phyloP scores from a whole-genome alignment of 352 stramenopile genomes.

The Pythium phragmiticola region DNA sequence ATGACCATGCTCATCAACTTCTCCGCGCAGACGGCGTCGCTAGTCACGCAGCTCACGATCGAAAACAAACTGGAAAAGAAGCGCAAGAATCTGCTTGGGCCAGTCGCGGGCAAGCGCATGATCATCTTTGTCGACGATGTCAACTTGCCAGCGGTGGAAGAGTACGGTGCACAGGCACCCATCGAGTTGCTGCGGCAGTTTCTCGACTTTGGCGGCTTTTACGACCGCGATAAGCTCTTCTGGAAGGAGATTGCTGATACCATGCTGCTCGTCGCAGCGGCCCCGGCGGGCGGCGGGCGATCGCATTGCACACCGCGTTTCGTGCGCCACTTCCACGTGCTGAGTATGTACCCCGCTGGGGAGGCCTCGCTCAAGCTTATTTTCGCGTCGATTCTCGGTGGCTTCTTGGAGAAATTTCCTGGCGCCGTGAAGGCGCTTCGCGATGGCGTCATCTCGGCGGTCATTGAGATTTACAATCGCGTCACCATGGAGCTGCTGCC shows the following conservation, averaged over 20 bases:
- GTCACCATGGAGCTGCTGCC: slow-evolving; percentile 91
- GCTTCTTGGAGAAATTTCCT: slow-evolving; percentile 90
- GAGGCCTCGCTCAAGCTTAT: slow-evolving; percentile 91
- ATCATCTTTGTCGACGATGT: slow-evolving; percentile 96
- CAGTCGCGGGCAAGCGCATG: slow-evolving; percentile 84
- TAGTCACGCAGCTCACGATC: slow-evolving; percentile 55
- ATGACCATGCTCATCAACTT: slow-evolving; percentile 90
- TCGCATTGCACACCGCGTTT: slow-evolving; percentile 91
- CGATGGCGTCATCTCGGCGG: slow-evolving; percentile 80
- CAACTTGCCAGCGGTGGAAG: slow-evolving; percentile 93
- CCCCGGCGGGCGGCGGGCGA: slow-evolving; percentile 87
- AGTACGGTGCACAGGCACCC: slow-evolving; percentile 93
- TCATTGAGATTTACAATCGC: slow-evolving; percentile 94
- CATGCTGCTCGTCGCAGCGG: slow-evolving; percentile 88
- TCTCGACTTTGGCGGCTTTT: slow-evolving; percentile 95
- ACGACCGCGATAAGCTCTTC: slow-evolving; percentile 96
- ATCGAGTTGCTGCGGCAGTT: slow-evolving; percentile 95
- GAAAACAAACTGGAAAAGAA: slow-evolving; percentile 96
- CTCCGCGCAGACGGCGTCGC: slow-evolving; percentile 73
- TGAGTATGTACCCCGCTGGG: slow-evolving; percentile 91
- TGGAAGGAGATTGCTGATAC: slow-evolving; percentile 96
- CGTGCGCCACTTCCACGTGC: slow-evolving; percentile 94
- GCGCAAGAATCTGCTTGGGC: slow-evolving; percentile 91
- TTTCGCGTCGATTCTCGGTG: slow-evolving; percentile 92
- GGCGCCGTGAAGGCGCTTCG: slow-evolving; percentile 78